These are phyloP conservation scores for Ilex aquifolium DNA, from an alignment of 257 asterid species.

Conservation along the genomic window DNA sequence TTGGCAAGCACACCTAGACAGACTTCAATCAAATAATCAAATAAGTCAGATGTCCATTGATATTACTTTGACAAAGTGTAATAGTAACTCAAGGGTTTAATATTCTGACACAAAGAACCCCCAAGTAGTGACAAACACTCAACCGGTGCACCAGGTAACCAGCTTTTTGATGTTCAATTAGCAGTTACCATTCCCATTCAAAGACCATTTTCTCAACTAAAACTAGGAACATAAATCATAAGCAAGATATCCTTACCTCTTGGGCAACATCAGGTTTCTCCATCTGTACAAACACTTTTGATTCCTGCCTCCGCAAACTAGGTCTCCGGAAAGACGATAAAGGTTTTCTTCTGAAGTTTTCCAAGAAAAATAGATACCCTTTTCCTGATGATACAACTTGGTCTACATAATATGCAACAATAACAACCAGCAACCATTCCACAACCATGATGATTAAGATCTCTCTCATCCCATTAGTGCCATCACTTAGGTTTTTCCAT, in stretches of 20 bases:
- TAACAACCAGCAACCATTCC: slow-evolving; percentile 79
- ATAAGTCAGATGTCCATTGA: too few relatives aligned
- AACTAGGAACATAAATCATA: too few relatives aligned
- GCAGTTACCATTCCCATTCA: too few relatives aligned
- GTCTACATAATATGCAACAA: slow-evolving; percentile 64
- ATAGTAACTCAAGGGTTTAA: too few relatives aligned
- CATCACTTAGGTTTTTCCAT: slow-evolving; percentile 71
- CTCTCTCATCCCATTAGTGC: slow-evolving; percentile 70
- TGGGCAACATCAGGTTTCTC: slow-evolving; percentile 74
- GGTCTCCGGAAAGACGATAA: slow-evolving; percentile 55
- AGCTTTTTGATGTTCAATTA: too few relatives aligned
- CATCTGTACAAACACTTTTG: slow-evolving; percentile 68
- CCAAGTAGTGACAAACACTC: too few relatives aligned
- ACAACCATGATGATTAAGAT: slow-evolving; percentile 56
- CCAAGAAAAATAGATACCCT: slow-evolving; percentile 53
- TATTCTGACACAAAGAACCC: too few relatives aligned
- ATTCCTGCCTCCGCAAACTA: slow-evolving; percentile 59
- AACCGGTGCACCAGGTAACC: too few relatives aligned
- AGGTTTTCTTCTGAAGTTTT: slow-evolving; percentile 37
- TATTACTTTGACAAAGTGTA: too few relatives aligned
- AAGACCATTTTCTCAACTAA: too few relatives aligned
- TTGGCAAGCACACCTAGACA: too few relatives aligned
- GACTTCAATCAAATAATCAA: too few relatives aligned
- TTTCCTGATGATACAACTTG: slow-evolving; percentile 69
- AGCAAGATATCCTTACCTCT: slow-evolving; percentile 47